phyloP scores from a whole-genome alignment of 1,139 yeast genomes.

The Pichia sp. region DNA sequence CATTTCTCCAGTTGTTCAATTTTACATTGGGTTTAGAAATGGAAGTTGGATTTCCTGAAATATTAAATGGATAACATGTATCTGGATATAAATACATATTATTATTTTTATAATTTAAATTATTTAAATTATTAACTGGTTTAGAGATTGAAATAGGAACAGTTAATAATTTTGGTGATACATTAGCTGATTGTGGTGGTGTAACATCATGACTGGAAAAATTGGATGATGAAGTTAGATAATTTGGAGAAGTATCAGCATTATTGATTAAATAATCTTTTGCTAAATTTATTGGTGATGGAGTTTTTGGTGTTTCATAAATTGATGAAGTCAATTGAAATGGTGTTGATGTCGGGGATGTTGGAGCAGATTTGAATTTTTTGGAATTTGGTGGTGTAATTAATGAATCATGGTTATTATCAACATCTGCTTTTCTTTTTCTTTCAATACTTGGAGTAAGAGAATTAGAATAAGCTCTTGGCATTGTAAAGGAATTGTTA shows the following conservation, averaged over 20 bases:
- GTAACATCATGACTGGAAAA: constrained; percentile 12
- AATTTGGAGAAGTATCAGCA: neutral
- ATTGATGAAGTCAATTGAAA: neutral
- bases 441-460: constrained; percentile 6
- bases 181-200: constrained; percentile 32
- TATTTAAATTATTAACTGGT: constrained; percentile 15
- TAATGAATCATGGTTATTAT: neutral
- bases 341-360: constrained; percentile 21
- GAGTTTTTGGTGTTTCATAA: constrained; percentile 21
- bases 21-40: constrained; percentile 22
- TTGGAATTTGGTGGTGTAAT: constrained; percentile 20
- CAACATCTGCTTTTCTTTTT: constrained; percentile 13
- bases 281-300: constrained; percentile 8
- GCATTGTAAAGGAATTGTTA: constrained; percentile 4
- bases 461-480: constrained; percentile 15
- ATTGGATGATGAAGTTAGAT: neutral
- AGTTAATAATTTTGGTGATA: constrained; percentile 29
- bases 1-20: constrained; percentile 29
- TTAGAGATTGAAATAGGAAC: constrained; percentile 16
- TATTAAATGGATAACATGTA: constrained; percentile 41
- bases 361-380: constrained; percentile 26
- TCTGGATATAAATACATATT: constrained; percentile 29
- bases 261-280: constrained; percentile 1
- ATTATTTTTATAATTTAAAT: constrained; percentile 6
- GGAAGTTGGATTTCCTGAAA: constrained; percentile 25